Evolutionary conservation across 352 stramenopile genomes (phyloP).

Genomic region (Pythium brassicae): DNA sequence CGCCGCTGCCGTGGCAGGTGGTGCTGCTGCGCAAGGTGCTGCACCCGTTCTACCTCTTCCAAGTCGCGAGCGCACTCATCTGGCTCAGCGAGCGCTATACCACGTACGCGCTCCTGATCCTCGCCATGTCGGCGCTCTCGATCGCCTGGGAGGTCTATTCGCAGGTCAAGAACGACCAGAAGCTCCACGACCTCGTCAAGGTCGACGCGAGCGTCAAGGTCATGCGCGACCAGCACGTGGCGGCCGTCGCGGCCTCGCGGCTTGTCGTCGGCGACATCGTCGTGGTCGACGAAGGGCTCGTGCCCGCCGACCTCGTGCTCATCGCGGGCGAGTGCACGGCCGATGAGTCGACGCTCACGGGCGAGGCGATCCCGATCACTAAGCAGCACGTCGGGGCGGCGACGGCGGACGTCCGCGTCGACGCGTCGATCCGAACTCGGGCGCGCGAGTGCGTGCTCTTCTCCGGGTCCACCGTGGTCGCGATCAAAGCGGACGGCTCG

Average conservation of each 20-base stretch:
- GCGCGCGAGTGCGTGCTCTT: constrained; percentile 51
- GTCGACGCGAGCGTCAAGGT: constrained; percentile 57
- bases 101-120: constrained; percentile 62
- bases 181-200: constrained; percentile 54
- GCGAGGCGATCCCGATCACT: constrained; percentile 75
- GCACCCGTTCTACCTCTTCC: constrained; percentile 82
- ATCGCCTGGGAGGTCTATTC: constrained; percentile 69
- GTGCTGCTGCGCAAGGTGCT: constrained; percentile 66
- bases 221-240: constrained; percentile 43
- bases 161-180: constrained; percentile 55
- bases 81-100: constrained; percentile 69
- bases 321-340: constrained; percentile 60
- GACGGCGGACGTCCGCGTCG: constrained; percentile 16
- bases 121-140: constrained; percentile 57
- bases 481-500: constrained; percentile 20
- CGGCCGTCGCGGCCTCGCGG: constrained; percentile 31
- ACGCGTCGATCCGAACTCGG: constrained; percentile 35
- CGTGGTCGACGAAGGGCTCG: constrained; percentile 52
- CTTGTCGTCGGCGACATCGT: constrained; percentile 74
- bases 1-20: constrained; percentile 32
- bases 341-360: constrained; percentile 76
- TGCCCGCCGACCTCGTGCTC: constrained; percentile 60
- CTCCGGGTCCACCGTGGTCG: constrained; percentile 52
- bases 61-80: constrained; percentile 57
- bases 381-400: constrained; percentile 30